Conservation (phyloP, 148 eudicot genomes). For the Camellia sinensis region DNA sequence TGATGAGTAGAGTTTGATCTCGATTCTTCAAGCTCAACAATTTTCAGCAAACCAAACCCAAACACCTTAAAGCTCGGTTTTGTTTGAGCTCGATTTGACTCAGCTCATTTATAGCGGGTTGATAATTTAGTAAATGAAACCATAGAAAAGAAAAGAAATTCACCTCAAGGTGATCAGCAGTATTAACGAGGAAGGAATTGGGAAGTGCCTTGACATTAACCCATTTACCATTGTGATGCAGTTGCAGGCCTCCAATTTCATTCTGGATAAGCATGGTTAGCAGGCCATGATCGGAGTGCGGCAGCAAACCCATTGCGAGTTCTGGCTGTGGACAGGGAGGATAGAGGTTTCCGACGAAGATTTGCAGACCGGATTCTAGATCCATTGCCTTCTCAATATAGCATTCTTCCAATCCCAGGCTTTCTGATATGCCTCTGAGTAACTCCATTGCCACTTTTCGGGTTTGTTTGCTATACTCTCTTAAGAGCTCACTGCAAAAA, state of each 20-base stretch:
- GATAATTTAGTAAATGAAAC: background rate
- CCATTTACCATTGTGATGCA: constrained; percentile 33
- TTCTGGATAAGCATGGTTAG: constrained; percentile 23
- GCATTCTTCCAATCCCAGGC: background rate
- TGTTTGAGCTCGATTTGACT: too few species aligned
- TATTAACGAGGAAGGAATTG: constrained; percentile 39
- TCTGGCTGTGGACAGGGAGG: constrained; percentile 5
- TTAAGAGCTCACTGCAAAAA: constrained; percentile 27
- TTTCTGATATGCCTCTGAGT: constrained; percentile 30
- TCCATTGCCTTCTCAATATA: background rate
- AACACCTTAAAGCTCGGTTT: too few species aligned
- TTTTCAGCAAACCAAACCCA: too few species aligned
- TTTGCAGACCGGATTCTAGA: background rate
- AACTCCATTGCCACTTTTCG: constrained; percentile 24
- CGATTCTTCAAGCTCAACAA: too few species aligned
- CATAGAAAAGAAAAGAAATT: background rate
- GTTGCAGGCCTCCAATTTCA: constrained; percentile 31
- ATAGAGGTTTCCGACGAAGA: background rate
- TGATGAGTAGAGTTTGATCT: too few species aligned
- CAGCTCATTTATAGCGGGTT: too few species aligned
- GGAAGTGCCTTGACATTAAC: constrained; percentile 30
- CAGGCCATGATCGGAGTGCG: constrained; percentile 1
- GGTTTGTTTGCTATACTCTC: constrained; percentile 19
- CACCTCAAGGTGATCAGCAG: constrained; percentile 45
- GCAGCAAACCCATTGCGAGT: background rate